A percentile compares a stretch with the other conserved stretches of the same genome.
Evolutionary conservation across 2,329 filamentous ascomycete species (phyloP).

Genomic region (Aspergillus carbonarius): DNA sequence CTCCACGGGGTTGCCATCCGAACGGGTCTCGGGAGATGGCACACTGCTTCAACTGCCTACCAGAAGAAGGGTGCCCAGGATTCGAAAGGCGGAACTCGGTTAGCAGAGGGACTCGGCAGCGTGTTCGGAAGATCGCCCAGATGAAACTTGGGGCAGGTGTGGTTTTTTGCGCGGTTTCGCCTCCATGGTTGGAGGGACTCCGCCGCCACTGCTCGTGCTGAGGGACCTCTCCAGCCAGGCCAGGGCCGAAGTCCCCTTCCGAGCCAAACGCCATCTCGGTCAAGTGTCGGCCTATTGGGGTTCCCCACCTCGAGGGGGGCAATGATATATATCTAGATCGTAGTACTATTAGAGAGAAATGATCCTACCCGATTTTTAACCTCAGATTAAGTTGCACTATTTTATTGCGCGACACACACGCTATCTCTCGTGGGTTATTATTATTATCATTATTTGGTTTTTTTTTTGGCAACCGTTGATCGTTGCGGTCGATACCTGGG

Average conservation of each 20-base stretch:
- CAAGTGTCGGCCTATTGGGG: slow-evolving; percentile 9
- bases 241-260: slow-evolving; percentile 22
- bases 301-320: slow-evolving; percentile 9
- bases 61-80: neutral
- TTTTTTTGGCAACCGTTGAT: too few species aligned
- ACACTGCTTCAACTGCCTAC: neutral
- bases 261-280: slow-evolving; percentile 16
- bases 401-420: too few species aligned
- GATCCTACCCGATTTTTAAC: neutral
- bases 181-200: slow-evolving; percentile 5
- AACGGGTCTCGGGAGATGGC: neutral
- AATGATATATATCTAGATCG: slow-evolving; percentile 13
- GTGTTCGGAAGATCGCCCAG: slow-evolving; percentile 26
- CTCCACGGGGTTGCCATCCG: neutral
- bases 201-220: slow-evolving; percentile 14
- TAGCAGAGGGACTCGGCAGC: slow-evolving; percentile 22
- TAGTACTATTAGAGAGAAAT: neutral
- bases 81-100: slow-evolving; percentile 27
- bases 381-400: neutral
- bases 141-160: slow-evolving; percentile 5
- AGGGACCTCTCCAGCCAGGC: slow-evolving; percentile 7
- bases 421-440: too few species aligned
- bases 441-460: too few species aligned
- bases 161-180: slow-evolving; percentile 2
- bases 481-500: too few species aligned